Conservation (phyloP, 108 stramenopile genomes). For the Conticribra guillardii region DNA sequence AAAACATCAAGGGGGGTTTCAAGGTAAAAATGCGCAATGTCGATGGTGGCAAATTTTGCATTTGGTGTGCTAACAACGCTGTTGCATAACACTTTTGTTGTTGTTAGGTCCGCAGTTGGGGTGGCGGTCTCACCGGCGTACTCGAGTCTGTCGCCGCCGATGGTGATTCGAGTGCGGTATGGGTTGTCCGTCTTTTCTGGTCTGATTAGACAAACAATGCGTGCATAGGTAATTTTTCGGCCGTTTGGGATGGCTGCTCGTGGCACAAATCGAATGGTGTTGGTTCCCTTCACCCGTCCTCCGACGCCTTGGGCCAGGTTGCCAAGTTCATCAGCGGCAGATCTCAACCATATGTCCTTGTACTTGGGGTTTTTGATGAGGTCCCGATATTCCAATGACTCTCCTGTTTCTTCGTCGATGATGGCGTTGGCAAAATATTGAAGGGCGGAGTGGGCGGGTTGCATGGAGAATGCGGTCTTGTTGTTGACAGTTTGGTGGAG, state of each 20-base stretch:
- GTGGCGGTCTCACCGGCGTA: not conserved
- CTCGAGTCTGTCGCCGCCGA: constrained; percentile 4
- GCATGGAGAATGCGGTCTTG: not conserved
- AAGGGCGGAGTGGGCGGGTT: not conserved
- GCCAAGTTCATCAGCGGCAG: constrained; percentile 5
- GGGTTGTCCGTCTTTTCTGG: not conserved
- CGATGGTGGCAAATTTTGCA: constrained; percentile 32
- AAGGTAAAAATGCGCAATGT: constrained; percentile 59
- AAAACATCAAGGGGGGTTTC: constrained; percentile 23
- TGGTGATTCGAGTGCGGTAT: not conserved
- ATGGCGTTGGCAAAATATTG: not conserved
- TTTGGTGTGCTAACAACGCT: constrained; percentile 6
- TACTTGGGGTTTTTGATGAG: not conserved
- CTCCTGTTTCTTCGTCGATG: not conserved
- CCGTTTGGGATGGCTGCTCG: not conserved
- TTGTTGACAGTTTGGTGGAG: not conserved
- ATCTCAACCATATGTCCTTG: not conserved
- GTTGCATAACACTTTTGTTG: not conserved
- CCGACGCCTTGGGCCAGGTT: not conserved
- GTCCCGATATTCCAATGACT: not conserved
- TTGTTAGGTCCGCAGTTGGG: not conserved
- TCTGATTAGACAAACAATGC: not conserved
- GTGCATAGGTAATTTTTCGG: constrained; percentile 2
- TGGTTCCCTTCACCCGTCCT: not conserved
- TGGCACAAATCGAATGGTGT: constrained; percentile 4